These are phyloP conservation scores for Acanthamoeba healyi DNA, from an alignment of 208 protist species.

Conservation along the genomic window DNA sequence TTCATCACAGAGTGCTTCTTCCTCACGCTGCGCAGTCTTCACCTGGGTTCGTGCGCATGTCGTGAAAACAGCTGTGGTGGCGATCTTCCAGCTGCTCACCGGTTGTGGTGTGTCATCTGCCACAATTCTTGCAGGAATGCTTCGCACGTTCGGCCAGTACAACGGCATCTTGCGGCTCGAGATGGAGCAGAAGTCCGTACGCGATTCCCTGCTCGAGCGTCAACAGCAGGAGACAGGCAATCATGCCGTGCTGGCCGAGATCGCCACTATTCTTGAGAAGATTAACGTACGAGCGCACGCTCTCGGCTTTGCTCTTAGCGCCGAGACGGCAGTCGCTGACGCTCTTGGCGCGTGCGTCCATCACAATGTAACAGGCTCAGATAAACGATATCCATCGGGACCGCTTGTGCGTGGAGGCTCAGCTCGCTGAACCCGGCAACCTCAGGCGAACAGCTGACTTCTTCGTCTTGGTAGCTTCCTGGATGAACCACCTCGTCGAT, in stretches of 20 bases:
- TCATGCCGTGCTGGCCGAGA: background rate
- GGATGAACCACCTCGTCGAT: conserved; percentile 78
- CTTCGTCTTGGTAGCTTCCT: conserved; percentile 74
- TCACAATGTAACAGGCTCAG: too few species aligned
- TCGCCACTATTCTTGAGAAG: conserved; percentile 17
- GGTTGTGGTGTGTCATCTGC: background rate
- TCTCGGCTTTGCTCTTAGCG: too few species aligned
- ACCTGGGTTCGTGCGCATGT: conserved; percentile 72
- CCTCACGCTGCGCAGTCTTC: conserved; percentile 77
- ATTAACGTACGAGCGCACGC: conserved; percentile 4
- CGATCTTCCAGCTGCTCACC: background rate
- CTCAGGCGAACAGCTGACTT: conserved; percentile 73
- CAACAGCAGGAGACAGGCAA: background rate
- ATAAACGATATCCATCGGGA: conserved; percentile 62
- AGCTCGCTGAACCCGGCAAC: conserved; percentile 76
- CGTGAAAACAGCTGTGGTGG: too few species aligned
- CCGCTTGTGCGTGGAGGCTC: conserved; percentile 67
- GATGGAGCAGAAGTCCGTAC: conserved; percentile 57
- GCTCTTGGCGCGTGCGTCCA: too few species aligned
- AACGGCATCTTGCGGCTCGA: background rate
- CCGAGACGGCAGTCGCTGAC: too few species aligned
- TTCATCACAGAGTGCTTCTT: conserved; percentile 85
- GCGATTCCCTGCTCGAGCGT: conserved; percentile 29
- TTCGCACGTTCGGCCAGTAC: conserved; percentile 38
- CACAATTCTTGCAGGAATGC: background rate